phyloP scores from a whole-genome alignment of 148 eudicot species.

The Mesembryanthemum crystallinum region DNA sequence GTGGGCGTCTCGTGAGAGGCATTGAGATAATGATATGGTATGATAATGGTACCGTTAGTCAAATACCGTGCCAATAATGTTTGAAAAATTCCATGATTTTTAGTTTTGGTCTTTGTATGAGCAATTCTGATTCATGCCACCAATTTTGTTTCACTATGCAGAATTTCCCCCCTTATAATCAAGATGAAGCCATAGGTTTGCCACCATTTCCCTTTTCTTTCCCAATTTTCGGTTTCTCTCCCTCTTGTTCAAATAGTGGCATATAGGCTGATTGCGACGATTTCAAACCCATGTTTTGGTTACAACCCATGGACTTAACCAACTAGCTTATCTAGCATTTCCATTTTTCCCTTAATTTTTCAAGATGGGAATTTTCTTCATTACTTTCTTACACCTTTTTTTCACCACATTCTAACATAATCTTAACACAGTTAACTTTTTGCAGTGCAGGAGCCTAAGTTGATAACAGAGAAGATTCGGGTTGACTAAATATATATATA shows the following conservation, averaged over 20 bases:
- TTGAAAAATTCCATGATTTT: too few relatives aligned
- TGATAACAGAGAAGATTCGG: constrained; percentile 9
- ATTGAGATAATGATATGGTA: too few relatives aligned
- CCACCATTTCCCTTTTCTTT: not conserved
- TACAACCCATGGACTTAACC: too few relatives aligned
- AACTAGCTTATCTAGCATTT: too few relatives aligned
- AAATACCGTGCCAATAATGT: too few relatives aligned
- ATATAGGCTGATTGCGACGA: not conserved
- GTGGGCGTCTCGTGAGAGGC: too few relatives aligned
- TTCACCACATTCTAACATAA: too few relatives aligned
- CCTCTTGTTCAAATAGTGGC: not conserved
- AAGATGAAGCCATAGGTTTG: constrained; percentile 5
- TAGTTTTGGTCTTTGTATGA: not conserved
- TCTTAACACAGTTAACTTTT: not conserved
- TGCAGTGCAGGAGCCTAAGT: constrained; percentile 18
- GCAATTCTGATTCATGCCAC: not conserved
- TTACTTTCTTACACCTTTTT: not conserved
- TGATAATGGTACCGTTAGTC: too few relatives aligned
- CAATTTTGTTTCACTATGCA: not conserved
- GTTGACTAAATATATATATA: not conserved
- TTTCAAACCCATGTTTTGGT: not conserved
- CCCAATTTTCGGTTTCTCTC: not conserved
- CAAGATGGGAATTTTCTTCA: not conserved
- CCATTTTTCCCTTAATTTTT: too few relatives aligned
- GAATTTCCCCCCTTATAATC: not conserved